Base-by-base conservation (phyloP, 768 basidiomycete genomes). In the Suillus tomentosus region DNA sequence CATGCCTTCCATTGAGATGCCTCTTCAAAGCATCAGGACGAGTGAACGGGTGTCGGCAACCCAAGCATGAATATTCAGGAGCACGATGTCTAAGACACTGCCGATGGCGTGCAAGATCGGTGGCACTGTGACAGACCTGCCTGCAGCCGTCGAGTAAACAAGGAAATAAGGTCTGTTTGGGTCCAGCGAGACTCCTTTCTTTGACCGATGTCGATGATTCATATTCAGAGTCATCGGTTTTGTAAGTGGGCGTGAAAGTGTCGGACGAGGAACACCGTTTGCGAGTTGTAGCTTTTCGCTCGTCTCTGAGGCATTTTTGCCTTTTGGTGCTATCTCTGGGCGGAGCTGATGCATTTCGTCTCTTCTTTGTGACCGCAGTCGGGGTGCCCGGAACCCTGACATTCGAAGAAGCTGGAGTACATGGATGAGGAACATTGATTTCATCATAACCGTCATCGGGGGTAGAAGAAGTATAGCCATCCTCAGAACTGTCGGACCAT, bases 1-100 rank as follows among this genome's bases (percentile, higher is more conserved):
- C 58, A 1, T 61, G 68, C 66, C 73, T 74, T 65, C 64, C 66
- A 58, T 69, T 74, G 17, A 76, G 70, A 60, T 76, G 74, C 67
- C 74, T 68, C 71, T 77, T 76, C 64, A 77, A 64, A 8, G 71
- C 76, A 66, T 76, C 76, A 11, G 63, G 17, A 40, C 74, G 71
- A 48, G 76, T 74, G 63, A 74, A 76, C 5, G 67, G 65, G 65
- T 73, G 71, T 50, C 65, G 57, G 24, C 74, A 75, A 11, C 68
- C 70, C 57, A 68, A 42, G 50, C 74, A 77, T 31, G 5, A 8
- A 58, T 67, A 64, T 5, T 70, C 66, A 6, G 76, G 74, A 2
- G 50, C 3, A 62, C 64, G 59, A 50, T 76, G 74, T 11, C 71
- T 70, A 43, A 77, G 74, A 1, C 74, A 77, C 37, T 69, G 69